Evolutionary conservation across 164 flowering plant genomes (phyloP).

Genomic region (Buxus sempervirens): DNA sequence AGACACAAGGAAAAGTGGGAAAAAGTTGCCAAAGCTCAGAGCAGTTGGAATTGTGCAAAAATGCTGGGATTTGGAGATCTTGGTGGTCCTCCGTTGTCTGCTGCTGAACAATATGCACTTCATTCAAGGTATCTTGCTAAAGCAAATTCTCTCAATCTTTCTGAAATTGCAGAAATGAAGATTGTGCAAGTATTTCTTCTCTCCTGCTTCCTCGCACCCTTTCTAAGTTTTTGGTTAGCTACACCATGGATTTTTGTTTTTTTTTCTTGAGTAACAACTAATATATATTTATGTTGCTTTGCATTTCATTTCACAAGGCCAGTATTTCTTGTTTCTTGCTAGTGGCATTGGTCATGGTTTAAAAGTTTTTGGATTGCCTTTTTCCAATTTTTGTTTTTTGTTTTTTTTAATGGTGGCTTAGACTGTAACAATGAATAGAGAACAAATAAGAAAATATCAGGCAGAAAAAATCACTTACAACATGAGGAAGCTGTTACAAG

Average conservation of each 20-base stretch:
- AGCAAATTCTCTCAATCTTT: slow-evolving; percentile 90
- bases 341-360: too few species aligned
- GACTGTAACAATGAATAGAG: too few species aligned
- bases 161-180: slow-evolving; percentile 99
- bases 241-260: not conserved
- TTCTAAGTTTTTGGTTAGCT: slow-evolving; percentile 1
- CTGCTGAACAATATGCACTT: slow-evolving; percentile 92
- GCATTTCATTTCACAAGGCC: not conserved
- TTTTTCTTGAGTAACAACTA: not conserved
- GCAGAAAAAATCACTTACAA: too few species aligned
- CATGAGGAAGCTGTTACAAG: too few species aligned
- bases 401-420: too few species aligned
- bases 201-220: too few species aligned
- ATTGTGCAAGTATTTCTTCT: slow-evolving; percentile 69
- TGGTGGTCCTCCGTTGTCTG: slow-evolving; percentile 84
- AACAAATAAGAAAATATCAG: too few species aligned
- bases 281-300: not conserved
- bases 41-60: slow-evolving; percentile 78
- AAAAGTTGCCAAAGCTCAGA: slow-evolving; percentile 72
- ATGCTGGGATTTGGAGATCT: slow-evolving; percentile 95
- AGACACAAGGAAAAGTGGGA: slow-evolving; percentile 90
- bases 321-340: too few species aligned
- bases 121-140: slow-evolving; percentile 95
- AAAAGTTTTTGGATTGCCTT: too few species aligned
- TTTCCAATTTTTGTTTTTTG: too few species aligned